Base-by-base conservation (phyloP, 2,329 filamentous ascomycete species). In the Aureobasidium sp. region DNA sequence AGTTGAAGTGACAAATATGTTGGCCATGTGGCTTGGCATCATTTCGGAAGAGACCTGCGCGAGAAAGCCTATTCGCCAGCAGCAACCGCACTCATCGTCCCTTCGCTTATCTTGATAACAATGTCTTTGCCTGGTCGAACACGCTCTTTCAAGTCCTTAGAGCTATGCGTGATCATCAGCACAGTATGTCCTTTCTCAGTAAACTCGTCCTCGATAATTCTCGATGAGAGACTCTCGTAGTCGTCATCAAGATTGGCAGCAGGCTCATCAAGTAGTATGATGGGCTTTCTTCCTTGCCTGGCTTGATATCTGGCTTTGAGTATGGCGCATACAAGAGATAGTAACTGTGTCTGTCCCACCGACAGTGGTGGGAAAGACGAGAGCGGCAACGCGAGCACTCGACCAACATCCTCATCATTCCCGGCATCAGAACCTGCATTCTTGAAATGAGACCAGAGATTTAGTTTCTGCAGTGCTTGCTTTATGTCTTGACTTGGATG, bases 101-200 rank as follows among this genome's bases (percentile, higher is more conserved):
- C 21, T 2, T n/a, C 7, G 5, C 3, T 25, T 5, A 55, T 21
- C 27, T 14, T 30, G 13, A 44, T 27, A 44, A 55, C n/a, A 10
- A 34, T 11, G 11, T 57, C 53, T n/a, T n/a, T 47, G 2, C 27
- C 41, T 11, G 8, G 10, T 16, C 34, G 36, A 4, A 57, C 41
- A 11, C 25, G 11, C 53, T 57, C 14, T 8, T 9, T 6, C 11
- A 57, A 5, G 6, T 29, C 53, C 6, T 8, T 77, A 41, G 84
- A 73, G 21, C 81, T 80, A 69, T 85, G 82, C 3, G 81, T 81
- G 1, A 85, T 79, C 0, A 79, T 76, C 54, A 85, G 75, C 61
- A 89, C 80, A 0, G 86, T 89, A 63, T 83, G 16, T 7, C 50
- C 50, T 42, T 25, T 81, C 3, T 74, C 74, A 2, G 71, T 69